These are phyloP conservation scores for Codiaeum variegatum DNA, from an alignment of 441 rosid genomes.

Conservation along the genomic window DNA sequence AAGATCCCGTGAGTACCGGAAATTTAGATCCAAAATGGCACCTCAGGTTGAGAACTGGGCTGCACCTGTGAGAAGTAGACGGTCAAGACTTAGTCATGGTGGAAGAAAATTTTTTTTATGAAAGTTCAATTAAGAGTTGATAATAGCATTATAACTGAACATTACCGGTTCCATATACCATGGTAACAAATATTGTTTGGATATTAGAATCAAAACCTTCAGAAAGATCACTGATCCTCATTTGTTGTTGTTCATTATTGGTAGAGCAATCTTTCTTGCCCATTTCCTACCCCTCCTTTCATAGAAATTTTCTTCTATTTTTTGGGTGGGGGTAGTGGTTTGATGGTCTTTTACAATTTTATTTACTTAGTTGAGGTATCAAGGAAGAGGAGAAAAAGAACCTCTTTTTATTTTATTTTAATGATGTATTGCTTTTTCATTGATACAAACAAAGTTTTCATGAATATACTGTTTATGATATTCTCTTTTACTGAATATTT, in stretches of 20 bases:
- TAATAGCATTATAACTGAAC: constrained; percentile 11
- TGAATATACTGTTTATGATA: too few relatives aligned
- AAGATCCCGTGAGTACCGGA: constrained; percentile 77
- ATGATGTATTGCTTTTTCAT: not conserved
- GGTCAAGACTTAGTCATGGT: constrained; percentile 30
- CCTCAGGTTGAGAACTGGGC: constrained; percentile 31
- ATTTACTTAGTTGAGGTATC: not conserved
- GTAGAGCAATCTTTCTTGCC: not conserved
- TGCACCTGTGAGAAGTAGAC: constrained; percentile 32
- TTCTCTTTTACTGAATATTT: too few relatives aligned
- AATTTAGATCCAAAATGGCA: constrained; percentile 44
- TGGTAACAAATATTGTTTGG: constrained; percentile 9
- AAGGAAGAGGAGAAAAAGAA: not conserved
- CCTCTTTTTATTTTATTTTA: not conserved
- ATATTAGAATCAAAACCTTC: not conserved
- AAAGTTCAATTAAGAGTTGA: constrained; percentile 18
- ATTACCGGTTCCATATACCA: not conserved
- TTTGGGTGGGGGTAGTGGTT: not conserved
- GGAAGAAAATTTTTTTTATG: constrained; percentile 27
- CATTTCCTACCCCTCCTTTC: not conserved
- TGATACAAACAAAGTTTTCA: not conserved
- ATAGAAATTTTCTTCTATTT: not conserved
- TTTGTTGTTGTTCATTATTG: not conserved
- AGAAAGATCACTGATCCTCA: not conserved
- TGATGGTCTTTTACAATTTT: not conserved